Evolutionary conservation across 1,284 basidiomycete species (phyloP).

Genomic region (Cutaneotrichosporon spelunceum): DNA sequence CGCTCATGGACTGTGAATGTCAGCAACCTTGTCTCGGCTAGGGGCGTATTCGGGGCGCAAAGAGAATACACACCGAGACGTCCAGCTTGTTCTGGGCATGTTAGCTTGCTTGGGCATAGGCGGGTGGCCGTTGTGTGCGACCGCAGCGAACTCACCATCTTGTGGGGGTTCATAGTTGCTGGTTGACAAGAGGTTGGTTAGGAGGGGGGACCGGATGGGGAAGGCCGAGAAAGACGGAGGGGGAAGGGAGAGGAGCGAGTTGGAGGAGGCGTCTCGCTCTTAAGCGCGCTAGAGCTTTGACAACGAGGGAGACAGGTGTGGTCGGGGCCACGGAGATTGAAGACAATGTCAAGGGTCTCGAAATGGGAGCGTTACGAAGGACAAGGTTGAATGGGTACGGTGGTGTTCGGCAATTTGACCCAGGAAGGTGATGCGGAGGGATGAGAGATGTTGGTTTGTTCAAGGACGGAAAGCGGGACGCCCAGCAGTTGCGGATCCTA

Average conservation of each 20-base stretch:
- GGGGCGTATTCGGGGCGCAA: not conserved
- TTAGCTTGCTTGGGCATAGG: slow-evolving; percentile 7
- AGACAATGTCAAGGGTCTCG: not conserved
- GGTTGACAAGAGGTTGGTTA: not conserved
- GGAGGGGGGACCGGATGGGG: not conserved
- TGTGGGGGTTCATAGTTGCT: slow-evolving; percentile 47
- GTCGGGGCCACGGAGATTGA: not conserved
- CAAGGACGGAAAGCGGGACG: not conserved
- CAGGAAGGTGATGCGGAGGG: not conserved
- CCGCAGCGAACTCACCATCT: slow-evolving; percentile 30
- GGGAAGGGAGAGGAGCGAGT: not conserved
- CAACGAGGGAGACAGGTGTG: not conserved
- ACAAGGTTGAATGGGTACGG: not conserved
- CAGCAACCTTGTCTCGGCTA: not conserved
- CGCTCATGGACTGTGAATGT: slow-evolving; percentile 66
- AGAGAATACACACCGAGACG: slow-evolving; percentile 41
- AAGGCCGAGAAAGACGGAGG: not conserved
- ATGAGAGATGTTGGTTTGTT: not conserved
- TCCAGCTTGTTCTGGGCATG: slow-evolving; percentile 50
- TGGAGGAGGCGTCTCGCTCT: not conserved
- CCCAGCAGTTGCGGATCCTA: not conserved
- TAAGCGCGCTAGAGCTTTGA: not conserved
- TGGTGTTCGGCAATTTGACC: not conserved
- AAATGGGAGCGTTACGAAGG: not conserved
- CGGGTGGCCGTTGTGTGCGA: not conserved